Evolutionary conservation across 2,329 filamentous ascomycete species (phyloP), one percentile per base, ranked within the genome.

Genomic region (Cercospora nicotianae): DNA sequence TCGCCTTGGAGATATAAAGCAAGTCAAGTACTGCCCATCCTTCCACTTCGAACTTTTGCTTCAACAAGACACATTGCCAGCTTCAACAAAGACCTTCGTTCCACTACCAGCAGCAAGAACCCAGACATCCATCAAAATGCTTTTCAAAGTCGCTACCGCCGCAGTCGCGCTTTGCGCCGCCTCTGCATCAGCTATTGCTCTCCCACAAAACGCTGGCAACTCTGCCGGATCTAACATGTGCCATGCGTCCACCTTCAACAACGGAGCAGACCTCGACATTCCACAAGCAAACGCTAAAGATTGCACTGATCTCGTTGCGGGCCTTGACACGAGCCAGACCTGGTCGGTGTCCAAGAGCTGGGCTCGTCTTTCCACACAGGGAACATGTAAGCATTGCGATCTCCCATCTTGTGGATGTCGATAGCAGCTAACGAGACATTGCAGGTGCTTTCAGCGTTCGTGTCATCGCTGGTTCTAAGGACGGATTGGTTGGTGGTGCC

Each of bases 211-310:
- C n/a, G 65, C 60, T 31, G 65, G 65, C n/a, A 62, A 23, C 51
- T 59, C 60, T 1, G 26, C 60, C 2, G 65, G 65, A 13, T 63
- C 65, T 13, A 67, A 67, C 60, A 58, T 42, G 33, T 67, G 65
- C 53, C 60, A 67, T n/a, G 33, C 10, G 9, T 67, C 65, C 18
- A 67, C 65, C 13, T 67, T 67, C 60, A 63, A 67, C 65, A 33
- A 67, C 3, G 65, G 65, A 10, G 26, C 23, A 6, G 26, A 18
- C 9, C 45, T 58, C 36, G 5, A 30, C 7, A 63, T 63, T 13
- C 31, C 53, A n/a, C 48, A 59, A 42, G 65, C 65, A 57, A 30
- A 45, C 8, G 51, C 48, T 12, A 1, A 12, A 3, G 60, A 67
- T 31, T 58, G 53, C 53, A 31, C 13, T 2, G 53, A 26, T 18